Percentiles rank a stretch among this genome's conserved stretches.
Evolutionary conservation across 345 rosid genomes (phyloP).

Genomic region (Lepidium aucheri): DNA sequence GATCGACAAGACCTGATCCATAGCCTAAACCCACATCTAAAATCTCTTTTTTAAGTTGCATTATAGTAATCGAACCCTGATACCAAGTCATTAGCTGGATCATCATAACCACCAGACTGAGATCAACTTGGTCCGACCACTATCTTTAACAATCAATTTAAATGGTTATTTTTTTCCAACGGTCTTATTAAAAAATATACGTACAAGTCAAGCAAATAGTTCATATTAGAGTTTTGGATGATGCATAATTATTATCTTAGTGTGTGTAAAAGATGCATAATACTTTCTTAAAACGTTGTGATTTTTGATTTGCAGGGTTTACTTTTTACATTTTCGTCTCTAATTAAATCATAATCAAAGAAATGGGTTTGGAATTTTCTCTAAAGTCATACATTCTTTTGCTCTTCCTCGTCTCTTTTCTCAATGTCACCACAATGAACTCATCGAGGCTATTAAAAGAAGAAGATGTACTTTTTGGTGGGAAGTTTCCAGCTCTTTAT

Average conservation of each 20-base stretch:
- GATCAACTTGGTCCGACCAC: no score
- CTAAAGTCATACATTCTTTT: background rate
- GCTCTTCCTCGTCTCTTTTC: background rate
- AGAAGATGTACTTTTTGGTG: constrained; percentile 12
- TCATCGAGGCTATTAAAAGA: constrained; percentile 1
- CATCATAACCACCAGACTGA: no score
- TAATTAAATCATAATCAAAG: background rate
- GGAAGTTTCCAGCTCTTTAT: constrained; percentile 24
- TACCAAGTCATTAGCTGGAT: no score
- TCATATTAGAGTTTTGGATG: background rate
- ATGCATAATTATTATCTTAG: background rate
- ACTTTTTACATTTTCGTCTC: background rate
- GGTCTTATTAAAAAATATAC: no score
- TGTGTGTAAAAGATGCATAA: background rate
- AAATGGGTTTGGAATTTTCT: constrained; percentile 1
- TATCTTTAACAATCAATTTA: no score
- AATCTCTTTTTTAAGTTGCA: no score
- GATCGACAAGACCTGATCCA: no score
- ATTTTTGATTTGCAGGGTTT: background rate
- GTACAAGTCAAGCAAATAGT: background rate
- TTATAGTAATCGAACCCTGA: no score
- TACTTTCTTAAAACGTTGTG: background rate
- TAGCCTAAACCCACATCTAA: no score
- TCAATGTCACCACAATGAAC: background rate
- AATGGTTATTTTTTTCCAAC: no score